Base-by-base conservation (phyloP, 768 basidiomycete genomes). In the Chalciporus sphaerocephalus region DNA sequence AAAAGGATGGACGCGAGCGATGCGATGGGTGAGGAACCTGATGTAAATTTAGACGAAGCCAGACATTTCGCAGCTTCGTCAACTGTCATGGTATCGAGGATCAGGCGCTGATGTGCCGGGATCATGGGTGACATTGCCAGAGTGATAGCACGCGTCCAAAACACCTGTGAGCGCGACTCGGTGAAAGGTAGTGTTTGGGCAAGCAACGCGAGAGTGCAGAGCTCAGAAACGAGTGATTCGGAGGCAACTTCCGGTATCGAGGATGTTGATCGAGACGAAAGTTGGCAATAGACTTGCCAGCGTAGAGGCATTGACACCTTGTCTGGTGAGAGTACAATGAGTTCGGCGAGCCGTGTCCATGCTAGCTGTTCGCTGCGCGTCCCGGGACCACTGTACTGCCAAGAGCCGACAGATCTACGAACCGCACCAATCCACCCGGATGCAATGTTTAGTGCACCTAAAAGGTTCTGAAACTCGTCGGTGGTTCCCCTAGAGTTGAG, bases 151-250 rank as follows among this genome's bases (percentile, higher is more conserved):
- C 64, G 64, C 16, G 61, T 52, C 78, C 79, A 78, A 12, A 78
- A 62, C 8, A 66, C 55, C 2, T 65, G 61, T 5, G 83, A 78
- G 40, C 70, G 74, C 7, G 67, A 51, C 20, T 66, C 61, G 4
- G 64, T 60, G 33, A 76, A 62, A 0, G 59, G 47, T 8, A 67
- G 43, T 36, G 73, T 67, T n/a, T 70, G 69, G 11, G 80, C 59
- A 34, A 80, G 69, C 16, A 87, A 66, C 0, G 85, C 76, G 21
- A 83, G 71, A 0, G 83, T 83, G 5, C 72, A 71, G 17, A 81
- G 64, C 42, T 84, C 76, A 13, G 69, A 66, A 3, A 78, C 64
- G 2, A 73, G 65, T 0, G 70, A 62, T 21, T 66, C 60, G 40
- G 69, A 68, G 9, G 36, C 47, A 22, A 5, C 18, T 27, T 51